Percentiles rank a stretch among this genome's conserved stretches.
These are phyloP conservation scores for Tulasnella calospora DNA, from an alignment of 768 basidiomycete species.

Conservation along the genomic window DNA sequence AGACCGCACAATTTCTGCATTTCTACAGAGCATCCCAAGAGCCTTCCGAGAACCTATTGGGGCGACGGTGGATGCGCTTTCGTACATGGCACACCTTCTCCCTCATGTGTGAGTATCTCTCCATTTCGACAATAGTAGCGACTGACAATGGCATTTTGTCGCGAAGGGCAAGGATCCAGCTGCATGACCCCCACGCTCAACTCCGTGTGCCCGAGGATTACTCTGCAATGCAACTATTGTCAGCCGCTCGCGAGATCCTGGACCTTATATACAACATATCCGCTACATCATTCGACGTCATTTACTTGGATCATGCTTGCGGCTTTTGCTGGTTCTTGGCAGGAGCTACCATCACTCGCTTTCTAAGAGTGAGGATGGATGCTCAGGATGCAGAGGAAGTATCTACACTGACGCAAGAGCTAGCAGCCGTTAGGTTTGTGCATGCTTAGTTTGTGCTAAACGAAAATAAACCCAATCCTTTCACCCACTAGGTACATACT, in stretches of 20 bases:
- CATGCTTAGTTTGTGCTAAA: no score
- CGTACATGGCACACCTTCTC: constrained; percentile 43
- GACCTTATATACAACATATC: not conserved
- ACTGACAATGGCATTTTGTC: not conserved
- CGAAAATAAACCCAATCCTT: no score
- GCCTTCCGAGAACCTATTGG: constrained; percentile 54
- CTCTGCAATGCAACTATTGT: not conserved
- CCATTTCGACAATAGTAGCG: constrained; percentile 34
- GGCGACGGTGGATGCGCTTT: constrained; percentile 46
- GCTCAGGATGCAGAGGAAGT: not conserved
- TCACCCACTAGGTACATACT: not conserved
- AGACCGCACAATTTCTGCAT: constrained; percentile 52
- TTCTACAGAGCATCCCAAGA: constrained; percentile 53
- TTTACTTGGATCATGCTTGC: not conserved
- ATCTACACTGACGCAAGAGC: not conserved
- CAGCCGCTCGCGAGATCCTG: not conserved
- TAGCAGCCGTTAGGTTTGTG: not conserved
- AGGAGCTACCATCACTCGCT: not conserved
- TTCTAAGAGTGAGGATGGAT: not conserved
- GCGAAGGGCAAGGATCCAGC: not conserved
- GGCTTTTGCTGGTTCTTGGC: constrained; percentile 7
- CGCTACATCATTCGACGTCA: not conserved
- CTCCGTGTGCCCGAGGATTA: not conserved
- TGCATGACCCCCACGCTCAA: constrained; percentile 9
- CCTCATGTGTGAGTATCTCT: constrained; percentile 33